Base-by-base conservation (phyloP, 345 rosid species). In the Erucastrum elatum region DNA sequence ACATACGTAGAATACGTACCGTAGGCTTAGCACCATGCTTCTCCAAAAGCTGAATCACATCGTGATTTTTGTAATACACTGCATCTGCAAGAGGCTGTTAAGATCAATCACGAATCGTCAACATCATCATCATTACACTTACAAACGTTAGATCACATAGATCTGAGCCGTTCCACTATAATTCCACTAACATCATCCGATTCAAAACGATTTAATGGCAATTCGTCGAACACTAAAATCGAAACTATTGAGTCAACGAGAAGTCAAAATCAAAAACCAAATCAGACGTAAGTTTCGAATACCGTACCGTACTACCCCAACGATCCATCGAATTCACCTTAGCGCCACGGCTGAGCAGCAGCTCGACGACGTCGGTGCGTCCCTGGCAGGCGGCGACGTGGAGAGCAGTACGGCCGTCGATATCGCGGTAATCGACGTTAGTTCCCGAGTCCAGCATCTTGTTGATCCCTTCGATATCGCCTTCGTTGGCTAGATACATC, bases 51-150 rank as follows among this genome's bases (percentile, higher is more conserved):
- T 86, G 85, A 65, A 90, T 90, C 84, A 90, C 91, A 9, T 87
- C 87, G 33, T 87, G 87, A 73, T 92, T 80, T 79, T 90, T 87
- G 84, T 90, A 90, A 83, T 88, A 87, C 59, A 87, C 81, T 0
- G 94, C 97, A 82, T 92, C 95, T 44, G 94, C 93, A 71, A 92
- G 94, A 82, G 95, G 97, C 97, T 92, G 91, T 68, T 58, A 26
- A 81, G 80, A 79, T 37, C 70, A 82, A 80, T 49, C 69, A 68
- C 35, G 31, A 82, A 64, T 60, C 21, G 44, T 72, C 73, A 77
- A 27, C 41, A 75, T 73, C 84, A 31, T 13, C 37, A 64, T 35
- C 3, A n/a, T 21, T 39, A 15, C 33, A 8, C 12, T 53, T 62
- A 30, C 13, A 31, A 59, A n/a, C 5, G 37, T 26, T 25, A 31